These are phyloP conservation scores for Candida krabiensis DNA, from an alignment of 805 yeast genomes.

Conservation along the genomic window DNA sequence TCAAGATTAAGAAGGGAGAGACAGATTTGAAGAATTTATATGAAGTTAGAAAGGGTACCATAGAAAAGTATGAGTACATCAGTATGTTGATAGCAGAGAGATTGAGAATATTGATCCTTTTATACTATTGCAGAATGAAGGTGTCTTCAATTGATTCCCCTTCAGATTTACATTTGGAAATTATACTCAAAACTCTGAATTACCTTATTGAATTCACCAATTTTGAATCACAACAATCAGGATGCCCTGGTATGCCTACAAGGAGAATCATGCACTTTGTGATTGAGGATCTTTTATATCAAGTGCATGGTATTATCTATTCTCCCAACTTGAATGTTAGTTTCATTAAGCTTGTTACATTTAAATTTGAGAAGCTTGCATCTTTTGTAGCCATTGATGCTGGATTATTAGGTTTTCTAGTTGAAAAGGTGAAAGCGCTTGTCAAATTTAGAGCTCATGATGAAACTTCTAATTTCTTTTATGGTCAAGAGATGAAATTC, in stretches of 20 bases:
- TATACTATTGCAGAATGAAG: constrained; percentile 16
- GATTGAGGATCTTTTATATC: constrained; percentile 12
- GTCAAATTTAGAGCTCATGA: constrained; percentile 1
- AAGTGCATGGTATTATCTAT: constrained; percentile 13
- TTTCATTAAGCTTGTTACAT: constrained; percentile 7
- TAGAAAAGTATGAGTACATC: constrained; percentile 9
- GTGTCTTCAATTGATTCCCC: constrained; percentile 10
- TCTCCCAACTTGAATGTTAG: constrained; percentile 6
- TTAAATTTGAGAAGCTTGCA: constrained; percentile 14
- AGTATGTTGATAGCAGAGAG: constrained; percentile 8
- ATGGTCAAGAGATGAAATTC: constrained; percentile 5
- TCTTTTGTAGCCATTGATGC: constrained; percentile 5
- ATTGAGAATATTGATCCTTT: constrained; percentile 10
- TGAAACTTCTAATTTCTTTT: constrained; percentile 1
- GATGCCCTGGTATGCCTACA: constrained; percentile 6
- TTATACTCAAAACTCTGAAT: constrained; percentile 12
- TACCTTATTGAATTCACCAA: constrained; percentile 10
- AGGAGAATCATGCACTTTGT: constrained; percentile 9
- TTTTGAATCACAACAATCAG: constrained; percentile 1
- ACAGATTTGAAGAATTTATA: constrained; percentile 9
- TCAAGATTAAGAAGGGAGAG: constrained; percentile 10
- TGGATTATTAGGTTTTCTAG: constrained; percentile 4
- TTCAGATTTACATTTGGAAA: constrained; percentile 9
- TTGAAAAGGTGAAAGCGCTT: constrained; percentile 9
- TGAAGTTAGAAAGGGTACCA: constrained; percentile 6